Evolutionary conservation across 1,284 basidiomycete species (phyloP).

Genomic region (Ceratobasidium sp.): DNA sequence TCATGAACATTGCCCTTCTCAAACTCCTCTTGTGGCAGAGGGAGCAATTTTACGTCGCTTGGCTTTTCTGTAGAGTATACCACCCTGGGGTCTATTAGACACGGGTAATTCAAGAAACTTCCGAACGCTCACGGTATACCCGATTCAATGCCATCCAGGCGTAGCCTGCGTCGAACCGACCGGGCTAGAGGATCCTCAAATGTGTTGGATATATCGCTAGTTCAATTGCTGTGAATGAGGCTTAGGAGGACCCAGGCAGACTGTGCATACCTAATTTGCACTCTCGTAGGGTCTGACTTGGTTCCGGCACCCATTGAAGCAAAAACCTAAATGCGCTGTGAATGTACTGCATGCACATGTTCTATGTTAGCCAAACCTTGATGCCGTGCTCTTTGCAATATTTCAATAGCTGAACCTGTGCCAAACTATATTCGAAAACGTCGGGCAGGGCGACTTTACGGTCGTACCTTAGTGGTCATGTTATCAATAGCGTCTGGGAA

Average conservation of each 20-base stretch:
- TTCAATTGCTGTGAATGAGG: not conserved
- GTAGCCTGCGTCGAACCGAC: constrained; percentile 81
- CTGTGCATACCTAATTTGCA: constrained; percentile 75
- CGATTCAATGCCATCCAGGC: constrained; percentile 68
- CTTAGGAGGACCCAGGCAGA: not conserved
- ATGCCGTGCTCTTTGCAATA: constrained; percentile 79
- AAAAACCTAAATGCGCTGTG: constrained; percentile 68
- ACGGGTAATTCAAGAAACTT: not conserved
- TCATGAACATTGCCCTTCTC: constrained; percentile 89
- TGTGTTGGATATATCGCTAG: constrained; percentile 87
- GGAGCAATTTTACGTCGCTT: constrained; percentile 84
- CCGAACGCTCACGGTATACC: constrained; percentile 67
- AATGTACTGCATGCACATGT: not conserved
- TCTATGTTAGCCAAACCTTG: constrained; percentile 60
- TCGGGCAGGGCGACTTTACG: not conserved
- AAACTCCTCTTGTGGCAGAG: constrained; percentile 91
- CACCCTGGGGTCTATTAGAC: constrained; percentile 56
- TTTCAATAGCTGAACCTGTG: constrained; percentile 76
- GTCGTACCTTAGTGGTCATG: constrained; percentile 78
- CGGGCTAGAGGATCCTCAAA: constrained; percentile 95
- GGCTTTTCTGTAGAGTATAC: constrained; percentile 97
- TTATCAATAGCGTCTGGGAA: constrained; percentile 91
- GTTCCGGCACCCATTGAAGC: constrained; percentile 98
- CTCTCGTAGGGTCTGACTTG: constrained; percentile 91
- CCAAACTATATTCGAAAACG: not conserved